phyloP scores from a whole-genome alignment of 2,329 filamentous ascomycete genomes.

The Pseudocercospora cruenta region DNA sequence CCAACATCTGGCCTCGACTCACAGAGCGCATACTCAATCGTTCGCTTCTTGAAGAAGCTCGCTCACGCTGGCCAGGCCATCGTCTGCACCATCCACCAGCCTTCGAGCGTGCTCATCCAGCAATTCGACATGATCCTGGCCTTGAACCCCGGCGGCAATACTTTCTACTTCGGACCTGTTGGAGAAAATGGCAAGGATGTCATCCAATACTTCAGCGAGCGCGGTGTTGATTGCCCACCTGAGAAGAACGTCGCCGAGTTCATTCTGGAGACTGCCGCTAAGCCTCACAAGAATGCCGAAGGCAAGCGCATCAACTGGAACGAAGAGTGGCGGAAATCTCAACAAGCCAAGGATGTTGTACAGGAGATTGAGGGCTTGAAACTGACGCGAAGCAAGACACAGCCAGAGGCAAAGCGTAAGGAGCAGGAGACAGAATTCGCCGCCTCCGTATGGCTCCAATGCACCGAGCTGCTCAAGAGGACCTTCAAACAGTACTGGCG shows the following conservation, averaged over 20 bases:
- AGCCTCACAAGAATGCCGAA: conserved; percentile 56
- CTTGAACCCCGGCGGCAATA: conserved; percentile 69
- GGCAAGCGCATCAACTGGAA: conserved; percentile 71
- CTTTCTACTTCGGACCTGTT: conserved; percentile 74
- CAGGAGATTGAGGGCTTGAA: conserved; percentile 69
- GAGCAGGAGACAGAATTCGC: conserved; percentile 58
- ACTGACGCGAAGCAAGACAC: conserved; percentile 56
- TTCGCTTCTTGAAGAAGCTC: conserved; percentile 70
- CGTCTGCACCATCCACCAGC: conserved; percentile 75
- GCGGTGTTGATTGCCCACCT: conserved; percentile 68
- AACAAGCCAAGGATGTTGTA: conserved; percentile 61
- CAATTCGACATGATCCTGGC: conserved; percentile 75
- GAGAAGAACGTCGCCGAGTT: conserved; percentile 69
- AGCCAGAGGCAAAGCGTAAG: conserved; percentile 40
- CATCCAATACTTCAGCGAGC: conserved; percentile 68
- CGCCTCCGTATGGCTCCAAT: conserved; percentile 66
- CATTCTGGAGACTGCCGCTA: conserved; percentile 67
- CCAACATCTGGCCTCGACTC: conserved; percentile 72
- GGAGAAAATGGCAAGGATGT: conserved; percentile 68
- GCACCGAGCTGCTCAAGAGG: conserved; percentile 67
- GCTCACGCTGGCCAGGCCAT: conserved; percentile 70
- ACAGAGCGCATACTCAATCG: conserved; percentile 69
- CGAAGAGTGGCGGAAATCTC: conserved; percentile 71
- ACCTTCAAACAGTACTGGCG: conserved; percentile 70
- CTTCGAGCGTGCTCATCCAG: conserved; percentile 69